phyloP scores from a whole-genome alignment of 352 stramenopile genomes.

The Bremia lactucae region DNA sequence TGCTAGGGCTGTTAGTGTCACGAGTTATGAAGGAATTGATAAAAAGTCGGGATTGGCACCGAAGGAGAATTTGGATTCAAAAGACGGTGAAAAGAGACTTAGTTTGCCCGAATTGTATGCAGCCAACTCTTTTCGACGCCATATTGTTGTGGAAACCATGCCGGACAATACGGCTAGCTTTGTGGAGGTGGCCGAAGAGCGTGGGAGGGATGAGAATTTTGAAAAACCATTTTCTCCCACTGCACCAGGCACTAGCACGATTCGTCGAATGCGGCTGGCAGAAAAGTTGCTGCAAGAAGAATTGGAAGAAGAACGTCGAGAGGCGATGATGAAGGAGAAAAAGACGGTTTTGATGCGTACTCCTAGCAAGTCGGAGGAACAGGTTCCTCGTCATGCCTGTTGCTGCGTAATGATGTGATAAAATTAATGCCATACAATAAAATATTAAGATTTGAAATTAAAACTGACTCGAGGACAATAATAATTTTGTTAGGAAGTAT shows the following conservation, averaged over 20 bases:
- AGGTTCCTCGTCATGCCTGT: slow-evolving; percentile 17
- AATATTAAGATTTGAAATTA: too few species aligned
- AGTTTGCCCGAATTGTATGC: slow-evolving; percentile 22
- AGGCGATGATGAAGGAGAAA: slow-evolving; percentile 47
- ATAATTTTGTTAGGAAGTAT: too few species aligned
- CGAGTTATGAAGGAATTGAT: too few species aligned
- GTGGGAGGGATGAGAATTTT: slow-evolving; percentile 17
- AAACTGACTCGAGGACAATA: too few species aligned
- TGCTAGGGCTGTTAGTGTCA: slow-evolving; percentile 8
- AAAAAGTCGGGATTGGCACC: too few species aligned
- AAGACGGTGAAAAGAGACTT: slow-evolving; percentile 11
- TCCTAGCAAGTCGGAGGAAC: slow-evolving; percentile 19
- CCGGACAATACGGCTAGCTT: slow-evolving; percentile 52
- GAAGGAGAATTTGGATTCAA: slow-evolving; percentile 5
- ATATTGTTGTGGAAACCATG: slow-evolving; percentile 54
- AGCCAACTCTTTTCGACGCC: slow-evolving; percentile 39
- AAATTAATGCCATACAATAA: too few species aligned
- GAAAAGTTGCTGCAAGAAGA: slow-evolving; percentile 51
- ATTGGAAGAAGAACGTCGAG: slow-evolving; percentile 41
- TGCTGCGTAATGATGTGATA: slow-evolving; percentile 71
- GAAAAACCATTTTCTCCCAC: slow-evolving; percentile 60
- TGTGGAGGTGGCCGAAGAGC: slow-evolving; percentile 42
- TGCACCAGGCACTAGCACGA: slow-evolving; percentile 43
- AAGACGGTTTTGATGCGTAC: slow-evolving; percentile 26
- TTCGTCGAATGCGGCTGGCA: slow-evolving; percentile 56